Conservation (phyloP, 1,139 yeast genomes). For the Zhuliangozyma blackwelliae region DNA sequence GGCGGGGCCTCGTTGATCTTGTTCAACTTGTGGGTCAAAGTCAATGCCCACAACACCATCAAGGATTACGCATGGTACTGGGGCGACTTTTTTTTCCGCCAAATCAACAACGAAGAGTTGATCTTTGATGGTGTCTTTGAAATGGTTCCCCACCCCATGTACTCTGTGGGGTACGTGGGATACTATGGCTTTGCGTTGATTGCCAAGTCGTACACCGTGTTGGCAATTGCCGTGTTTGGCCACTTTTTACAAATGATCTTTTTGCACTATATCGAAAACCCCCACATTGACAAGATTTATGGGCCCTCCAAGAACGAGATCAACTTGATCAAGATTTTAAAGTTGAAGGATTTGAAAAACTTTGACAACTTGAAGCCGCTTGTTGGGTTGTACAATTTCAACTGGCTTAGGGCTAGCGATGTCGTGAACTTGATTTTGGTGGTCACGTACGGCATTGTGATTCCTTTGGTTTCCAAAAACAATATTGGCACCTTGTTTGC, state of each 20-base stretch:
- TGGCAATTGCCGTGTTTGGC: slow-evolving; percentile 69
- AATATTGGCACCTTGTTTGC: slow-evolving; percentile 31
- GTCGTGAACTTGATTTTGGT: slow-evolving; percentile 50
- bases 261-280: slow-evolving; percentile 74
- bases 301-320: slow-evolving; percentile 41
- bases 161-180: slow-evolving; percentile 85
- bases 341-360: slow-evolving; percentile 41
- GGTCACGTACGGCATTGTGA: slow-evolving; percentile 36
- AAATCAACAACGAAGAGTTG: slow-evolving; percentile 67
- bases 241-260: slow-evolving; percentile 79
- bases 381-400: slow-evolving; percentile 62
- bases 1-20: slow-evolving; percentile 50
- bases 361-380: slow-evolving; percentile 56
- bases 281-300: slow-evolving; percentile 83
- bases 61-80: slow-evolving; percentile 95
- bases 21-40: slow-evolving; percentile 82
- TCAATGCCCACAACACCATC: slow-evolving; percentile 85
- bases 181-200: slow-evolving; percentile 82
- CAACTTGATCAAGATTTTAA: slow-evolving; percentile 32
- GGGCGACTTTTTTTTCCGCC: slow-evolving; percentile 89
- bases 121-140: slow-evolving; percentile 90
- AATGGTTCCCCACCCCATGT: slow-evolving; percentile 93
- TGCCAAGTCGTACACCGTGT: slow-evolving; percentile 69
- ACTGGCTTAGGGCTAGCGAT: slow-evolving; percentile 63
- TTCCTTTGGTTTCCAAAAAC: slow-evolving; percentile 38